A percentile compares a stretch with the other conserved stretches of the same genome.
Conservation (phyloP, 768 basidiomycete species). For the Termitomyces sp. region DNA sequence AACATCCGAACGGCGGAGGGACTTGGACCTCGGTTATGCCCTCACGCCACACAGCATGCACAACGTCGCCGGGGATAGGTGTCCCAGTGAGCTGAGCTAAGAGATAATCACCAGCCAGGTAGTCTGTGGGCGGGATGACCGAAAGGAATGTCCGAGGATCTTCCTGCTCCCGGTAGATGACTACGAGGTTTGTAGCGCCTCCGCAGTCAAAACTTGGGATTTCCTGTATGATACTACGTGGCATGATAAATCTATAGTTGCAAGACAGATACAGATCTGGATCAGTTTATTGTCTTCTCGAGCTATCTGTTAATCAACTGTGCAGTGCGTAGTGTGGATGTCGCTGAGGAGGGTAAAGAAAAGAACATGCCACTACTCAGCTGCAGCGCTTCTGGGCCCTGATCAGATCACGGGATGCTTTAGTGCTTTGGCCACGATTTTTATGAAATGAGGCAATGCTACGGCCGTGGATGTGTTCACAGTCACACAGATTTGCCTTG, state of each 20-base stretch:
- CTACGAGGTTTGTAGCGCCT: slow-evolving; percentile 4
- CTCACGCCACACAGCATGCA: slow-evolving; percentile 6
- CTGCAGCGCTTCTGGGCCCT: neutral
- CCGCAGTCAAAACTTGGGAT: slow-evolving; percentile 5
- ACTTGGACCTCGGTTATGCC: slow-evolving; percentile 3
- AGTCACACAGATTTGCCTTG: neutral
- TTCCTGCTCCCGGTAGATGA: slow-evolving; percentile 4
- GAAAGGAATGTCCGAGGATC: slow-evolving; percentile 1
- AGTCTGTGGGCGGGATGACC: slow-evolving; percentile 1
- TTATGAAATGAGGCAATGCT: neutral
- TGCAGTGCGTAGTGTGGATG: neutral
- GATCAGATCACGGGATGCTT: slow-evolving; percentile 3
- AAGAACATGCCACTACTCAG: neutral
- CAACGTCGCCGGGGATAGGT: slow-evolving; percentile 1
- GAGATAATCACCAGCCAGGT: slow-evolving; percentile 2
- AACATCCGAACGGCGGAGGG: slow-evolving; percentile 2
- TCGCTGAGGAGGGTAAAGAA: neutral
- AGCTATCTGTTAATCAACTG: neutral
- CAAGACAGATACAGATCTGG: neutral
- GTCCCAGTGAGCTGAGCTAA: slow-evolving; percentile 1
- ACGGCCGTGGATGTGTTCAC: neutral
- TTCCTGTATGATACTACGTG: slow-evolving; percentile 3
- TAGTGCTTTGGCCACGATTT: neutral
- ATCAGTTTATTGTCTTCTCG: neutral
- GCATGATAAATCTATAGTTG: neutral